Evolutionary conservation across 2,329 filamentous ascomycete genomes (phyloP).

Genomic region (Sclerotinia spermophila): DNA sequence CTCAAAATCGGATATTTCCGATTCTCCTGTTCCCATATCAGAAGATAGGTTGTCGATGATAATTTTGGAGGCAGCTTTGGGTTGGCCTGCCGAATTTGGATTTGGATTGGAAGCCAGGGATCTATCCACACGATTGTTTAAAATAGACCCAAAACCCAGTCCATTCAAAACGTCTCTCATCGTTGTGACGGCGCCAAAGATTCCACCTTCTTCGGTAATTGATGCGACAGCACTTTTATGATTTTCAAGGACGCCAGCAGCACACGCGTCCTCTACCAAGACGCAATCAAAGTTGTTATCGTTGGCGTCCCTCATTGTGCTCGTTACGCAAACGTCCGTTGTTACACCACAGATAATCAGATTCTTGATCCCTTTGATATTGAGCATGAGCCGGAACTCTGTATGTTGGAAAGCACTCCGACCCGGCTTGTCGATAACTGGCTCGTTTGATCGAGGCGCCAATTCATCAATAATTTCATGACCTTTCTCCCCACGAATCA

Average conservation of each 20-base stretch:
- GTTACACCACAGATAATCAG: constrained; percentile 38
- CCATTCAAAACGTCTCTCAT: not conserved
- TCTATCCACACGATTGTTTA: not conserved
- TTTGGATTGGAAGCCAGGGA: not conserved
- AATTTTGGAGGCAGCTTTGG: no score
- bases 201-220: constrained; percentile 37
- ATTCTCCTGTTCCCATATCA: not conserved
- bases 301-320: constrained; percentile 39
- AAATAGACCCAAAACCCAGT: not conserved
- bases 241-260: constrained; percentile 32
- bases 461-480: constrained; percentile 52
- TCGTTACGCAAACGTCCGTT: constrained; percentile 39
- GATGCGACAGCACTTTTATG: constrained; percentile 35
- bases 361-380: constrained; percentile 36
- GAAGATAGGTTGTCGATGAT: not conserved
- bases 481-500: constrained; percentile 55
- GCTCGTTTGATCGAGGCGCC: constrained; percentile 31
- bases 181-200: constrained; percentile 38
- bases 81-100: not conserved
- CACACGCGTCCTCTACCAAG: constrained; percentile 35
- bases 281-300: constrained; percentile 38
- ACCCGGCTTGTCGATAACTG: constrained; percentile 39
- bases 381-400: constrained; percentile 37
- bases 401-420: constrained; percentile 41
- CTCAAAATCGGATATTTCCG: not conserved